Conservation (phyloP, 805 yeast species). For the Ascoidea asiatica region DNA sequence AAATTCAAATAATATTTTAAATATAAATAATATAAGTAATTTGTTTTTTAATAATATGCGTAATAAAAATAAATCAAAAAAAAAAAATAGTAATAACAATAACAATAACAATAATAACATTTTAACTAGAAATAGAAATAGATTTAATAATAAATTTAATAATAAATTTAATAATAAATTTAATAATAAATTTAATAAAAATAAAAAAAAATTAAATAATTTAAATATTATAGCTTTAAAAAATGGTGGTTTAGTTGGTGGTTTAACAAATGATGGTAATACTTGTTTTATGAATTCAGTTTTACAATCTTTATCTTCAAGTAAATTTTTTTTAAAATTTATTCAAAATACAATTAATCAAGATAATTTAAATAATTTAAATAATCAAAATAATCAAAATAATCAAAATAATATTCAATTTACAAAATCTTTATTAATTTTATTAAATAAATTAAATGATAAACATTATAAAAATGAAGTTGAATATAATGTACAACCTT, state of each 20-base stretch:
- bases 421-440: slow-evolving; percentile 35
- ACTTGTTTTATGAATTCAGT: slow-evolving; percentile 94
- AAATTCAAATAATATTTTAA: no score
- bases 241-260: slow-evolving; percentile 70
- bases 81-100: background rate
- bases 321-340: slow-evolving; percentile 43
- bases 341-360: slow-evolving; percentile 33
- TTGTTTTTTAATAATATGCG: no score
- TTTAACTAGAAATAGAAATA: background rate
- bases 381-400: slow-evolving; percentile 11
- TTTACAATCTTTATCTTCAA: slow-evolving; percentile 68
- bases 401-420: slow-evolving; percentile 18
- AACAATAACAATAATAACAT: background rate
- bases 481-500: slow-evolving; percentile 46
- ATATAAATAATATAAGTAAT: no score
- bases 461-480: slow-evolving; percentile 38
- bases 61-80: background rate
- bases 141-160: no score
- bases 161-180: no score
- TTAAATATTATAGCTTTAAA: slow-evolving; percentile 25
- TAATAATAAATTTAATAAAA: no score
- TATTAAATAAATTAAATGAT: slow-evolving; percentile 42
- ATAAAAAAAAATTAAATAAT: no score
- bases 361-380: slow-evolving; percentile 14
- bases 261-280: slow-evolving; percentile 80